A percentile compares a stretch with the other conserved stretches of the same genome.
phyloP scores from a whole-genome alignment of 257 asterid species.

The Ligustrum vulgare region DNA sequence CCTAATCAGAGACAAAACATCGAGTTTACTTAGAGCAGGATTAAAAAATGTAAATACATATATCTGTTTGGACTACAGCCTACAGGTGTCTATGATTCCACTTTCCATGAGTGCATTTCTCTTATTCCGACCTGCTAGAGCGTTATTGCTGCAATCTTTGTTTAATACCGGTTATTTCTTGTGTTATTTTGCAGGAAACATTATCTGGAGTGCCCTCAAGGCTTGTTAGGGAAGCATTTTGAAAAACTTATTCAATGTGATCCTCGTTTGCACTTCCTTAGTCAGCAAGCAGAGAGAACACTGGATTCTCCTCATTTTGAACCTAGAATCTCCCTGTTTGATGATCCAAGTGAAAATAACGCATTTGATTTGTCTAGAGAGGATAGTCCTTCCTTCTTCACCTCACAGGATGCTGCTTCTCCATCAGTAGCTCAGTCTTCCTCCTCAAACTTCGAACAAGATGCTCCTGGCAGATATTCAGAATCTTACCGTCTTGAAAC shows the following conservation, averaged over 20 bases:
- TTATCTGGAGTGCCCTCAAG: slow-evolving; percentile 82
- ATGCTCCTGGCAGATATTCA: slow-evolving; percentile 43
- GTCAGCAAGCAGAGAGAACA: slow-evolving; percentile 77
- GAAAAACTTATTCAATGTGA: slow-evolving; percentile 92
- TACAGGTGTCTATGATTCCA: not conserved
- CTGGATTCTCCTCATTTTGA: slow-evolving; percentile 79
- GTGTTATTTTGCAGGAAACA: slow-evolving; percentile 60
- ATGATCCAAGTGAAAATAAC: slow-evolving; percentile 49
- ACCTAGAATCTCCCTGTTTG: slow-evolving; percentile 52
- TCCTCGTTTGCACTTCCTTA: slow-evolving; percentile 79
- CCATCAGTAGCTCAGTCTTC: slow-evolving; percentile 75
- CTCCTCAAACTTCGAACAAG: slow-evolving; percentile 69
- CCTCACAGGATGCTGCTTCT: slow-evolving; percentile 64
- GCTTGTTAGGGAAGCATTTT: slow-evolving; percentile 88
- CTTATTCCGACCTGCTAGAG: not conserved
- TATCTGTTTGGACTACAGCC: not conserved
- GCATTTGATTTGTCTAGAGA: slow-evolving; percentile 57
- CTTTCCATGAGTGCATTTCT: not conserved
- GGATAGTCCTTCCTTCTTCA: slow-evolving; percentile 62
- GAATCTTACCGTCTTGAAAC: slow-evolving; percentile 63
- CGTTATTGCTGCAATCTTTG: not conserved
- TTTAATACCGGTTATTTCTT: not conserved
- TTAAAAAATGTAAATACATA: not conserved
- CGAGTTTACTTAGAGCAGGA: not conserved
- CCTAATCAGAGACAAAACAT: not conserved